phyloP scores from a whole-genome alignment of 2,329 filamentous ascomycete genomes.

The Fusarium chlamydosporum region DNA sequence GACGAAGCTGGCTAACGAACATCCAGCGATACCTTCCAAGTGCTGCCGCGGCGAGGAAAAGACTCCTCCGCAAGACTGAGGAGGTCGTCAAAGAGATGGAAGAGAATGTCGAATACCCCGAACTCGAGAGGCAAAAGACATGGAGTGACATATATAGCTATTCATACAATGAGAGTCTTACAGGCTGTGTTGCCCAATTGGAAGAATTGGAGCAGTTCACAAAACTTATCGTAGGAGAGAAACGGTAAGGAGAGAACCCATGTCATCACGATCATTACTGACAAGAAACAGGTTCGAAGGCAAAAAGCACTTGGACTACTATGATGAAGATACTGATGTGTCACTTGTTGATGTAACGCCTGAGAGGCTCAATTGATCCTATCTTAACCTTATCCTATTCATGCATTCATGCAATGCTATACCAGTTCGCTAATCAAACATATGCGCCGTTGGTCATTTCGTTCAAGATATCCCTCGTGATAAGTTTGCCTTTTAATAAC shows the following conservation, averaged over 20 bases:
- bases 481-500: conserved; percentile 74
- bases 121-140: conserved; percentile 58
- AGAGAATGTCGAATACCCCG: conserved; percentile 36
- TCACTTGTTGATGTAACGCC: background rate
- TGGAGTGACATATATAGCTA: conserved; percentile 72
- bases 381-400: conserved; percentile 26
- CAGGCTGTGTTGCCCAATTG: conserved; percentile 68
- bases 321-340: conserved; percentile 42
- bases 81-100: conserved; percentile 60
- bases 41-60: conserved; percentile 67
- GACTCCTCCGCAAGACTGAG: conserved; percentile 65
- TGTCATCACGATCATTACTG: background rate
- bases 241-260: conserved; percentile 55
- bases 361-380: conserved; percentile 36
- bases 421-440: conserved; percentile 45
- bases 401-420: conserved; percentile 33
- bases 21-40: conserved; percentile 67
- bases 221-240: conserved; percentile 71
- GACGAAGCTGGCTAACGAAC: conserved; percentile 11
- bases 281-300: conserved; percentile 54
- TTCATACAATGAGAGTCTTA: conserved; percentile 67
- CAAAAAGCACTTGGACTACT: conserved; percentile 47
- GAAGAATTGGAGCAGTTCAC: conserved; percentile 69
- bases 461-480: conserved; percentile 84
- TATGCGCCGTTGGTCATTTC: conserved; percentile 69